A percentile compares a stretch with the other conserved stretches of the same genome.
Evolutionary conservation across 2,329 filamentous ascomycete genomes (phyloP).

Genomic region (Alternaria angustiovoidea): DNA sequence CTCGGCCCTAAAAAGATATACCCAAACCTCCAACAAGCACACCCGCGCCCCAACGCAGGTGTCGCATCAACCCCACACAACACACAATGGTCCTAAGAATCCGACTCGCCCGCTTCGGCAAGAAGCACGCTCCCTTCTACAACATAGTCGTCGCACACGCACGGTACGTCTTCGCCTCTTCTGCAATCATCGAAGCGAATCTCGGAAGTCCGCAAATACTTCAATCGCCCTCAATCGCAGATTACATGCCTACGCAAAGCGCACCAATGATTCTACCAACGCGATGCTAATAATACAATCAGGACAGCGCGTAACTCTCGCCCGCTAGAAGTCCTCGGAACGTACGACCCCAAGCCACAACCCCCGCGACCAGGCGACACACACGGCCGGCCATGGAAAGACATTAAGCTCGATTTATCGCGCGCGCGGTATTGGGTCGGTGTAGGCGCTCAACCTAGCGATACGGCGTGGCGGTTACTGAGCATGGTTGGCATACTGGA

Average conservation of each 20-base stretch:
- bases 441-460: conserved; percentile 92
- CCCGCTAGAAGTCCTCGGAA: conserved; percentile 88
- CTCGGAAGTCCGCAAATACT: conserved; percentile 8
- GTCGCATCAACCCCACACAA: conserved; percentile 2
- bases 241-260: not conserved
- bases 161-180: conserved; percentile 64
- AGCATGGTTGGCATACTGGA: conserved; percentile 68
- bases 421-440: conserved; percentile 95
- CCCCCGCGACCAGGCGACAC: conserved; percentile 59
- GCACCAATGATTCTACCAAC: not conserved
- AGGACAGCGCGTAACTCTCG: conserved; percentile 87
- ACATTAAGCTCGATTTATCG: conserved; percentile 83
- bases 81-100: conserved; percentile 86
- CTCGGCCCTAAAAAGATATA: conserved; percentile 24
- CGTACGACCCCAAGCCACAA: conserved; percentile 68
- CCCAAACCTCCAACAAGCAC: conserved; percentile 12
- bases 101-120: conserved; percentile 91
- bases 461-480: conserved; percentile 86
- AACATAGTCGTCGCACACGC: conserved; percentile 97
- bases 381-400: conserved; percentile 77
- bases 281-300: not conserved
- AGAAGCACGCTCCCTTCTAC: conserved; percentile 88
- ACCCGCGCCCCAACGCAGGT: not conserved
- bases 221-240: not conserved
- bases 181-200: not conserved